Percentiles rank a stretch among this genome's conserved stretches.
Conservation (phyloP, 1,284 basidiomycete species). For the Apiotrichum gamsii region DNA sequence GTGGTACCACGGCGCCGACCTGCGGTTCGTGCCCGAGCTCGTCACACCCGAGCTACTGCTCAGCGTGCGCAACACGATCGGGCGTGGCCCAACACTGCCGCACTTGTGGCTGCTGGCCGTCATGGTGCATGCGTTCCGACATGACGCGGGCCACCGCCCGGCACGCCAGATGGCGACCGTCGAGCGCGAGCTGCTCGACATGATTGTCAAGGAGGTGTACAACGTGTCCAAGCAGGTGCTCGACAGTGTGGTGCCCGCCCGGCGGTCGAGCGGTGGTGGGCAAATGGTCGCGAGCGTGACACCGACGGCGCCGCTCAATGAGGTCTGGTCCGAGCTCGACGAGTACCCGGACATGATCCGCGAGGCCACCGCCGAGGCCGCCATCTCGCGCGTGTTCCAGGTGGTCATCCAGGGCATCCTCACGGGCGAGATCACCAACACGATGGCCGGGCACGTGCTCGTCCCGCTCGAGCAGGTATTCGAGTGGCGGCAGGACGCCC, state of each 20-base stretch:
- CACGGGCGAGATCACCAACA: slow-evolving; percentile 1
- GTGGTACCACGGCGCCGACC: slow-evolving; percentile 9
- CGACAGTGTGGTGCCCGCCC: not conserved
- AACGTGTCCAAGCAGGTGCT: not conserved
- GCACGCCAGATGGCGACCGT: slow-evolving; percentile 6
- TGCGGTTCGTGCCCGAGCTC: slow-evolving; percentile 10
- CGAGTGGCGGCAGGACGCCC: slow-evolving; percentile 8
- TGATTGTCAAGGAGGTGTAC: slow-evolving; percentile 6
- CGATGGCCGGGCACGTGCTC: not conserved
- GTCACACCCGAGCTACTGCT: slow-evolving; percentile 2
- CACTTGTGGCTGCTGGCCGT: slow-evolving; percentile 7
- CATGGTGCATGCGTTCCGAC: slow-evolving; percentile 5
- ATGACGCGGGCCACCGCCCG: slow-evolving; percentile 2
- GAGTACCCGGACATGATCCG: slow-evolving; percentile 4
- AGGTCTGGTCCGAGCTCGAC: slow-evolving; percentile 6
- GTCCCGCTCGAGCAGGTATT: not conserved
- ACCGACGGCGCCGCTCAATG: slow-evolving; percentile 1
- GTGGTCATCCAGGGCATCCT: slow-evolving; percentile 8
- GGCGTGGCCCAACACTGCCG: not conserved
- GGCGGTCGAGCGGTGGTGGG: not conserved
- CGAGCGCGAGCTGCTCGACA: slow-evolving; percentile 5
- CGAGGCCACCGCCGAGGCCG: slow-evolving; percentile 2
- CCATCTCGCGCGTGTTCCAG: slow-evolving; percentile 8
- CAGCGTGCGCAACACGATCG: slow-evolving; percentile 1
- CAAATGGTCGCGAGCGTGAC: not conserved